These are phyloP conservation scores for Biscutella laevigata DNA, from an alignment of 441 rosid genomes.

Conservation along the genomic window DNA sequence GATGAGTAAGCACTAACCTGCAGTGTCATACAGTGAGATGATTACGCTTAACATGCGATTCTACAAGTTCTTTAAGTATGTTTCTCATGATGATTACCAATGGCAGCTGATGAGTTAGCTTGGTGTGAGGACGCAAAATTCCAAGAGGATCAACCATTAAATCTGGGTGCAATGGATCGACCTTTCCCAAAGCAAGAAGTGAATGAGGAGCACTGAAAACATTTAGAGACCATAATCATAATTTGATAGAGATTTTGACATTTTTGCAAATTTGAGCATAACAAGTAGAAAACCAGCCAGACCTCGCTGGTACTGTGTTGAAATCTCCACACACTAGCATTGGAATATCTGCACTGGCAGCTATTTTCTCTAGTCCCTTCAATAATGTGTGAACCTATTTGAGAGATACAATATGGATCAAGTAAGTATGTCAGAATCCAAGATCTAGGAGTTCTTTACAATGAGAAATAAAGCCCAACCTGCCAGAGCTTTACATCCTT, in stretches of 20 bases:
- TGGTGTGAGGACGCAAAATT: conserved; percentile 67
- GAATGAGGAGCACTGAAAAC: conserved; percentile 68
- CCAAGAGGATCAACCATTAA: conserved; percentile 66
- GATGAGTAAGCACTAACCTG: conserved; percentile 94
- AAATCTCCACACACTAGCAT: conserved; percentile 50
- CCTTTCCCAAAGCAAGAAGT: conserved; percentile 82
- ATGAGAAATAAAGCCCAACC: conserved; percentile 33
- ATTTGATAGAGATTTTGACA: conserved; percentile 5
- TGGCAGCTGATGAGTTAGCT: conserved; percentile 76
- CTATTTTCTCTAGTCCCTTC: conserved; percentile 87
- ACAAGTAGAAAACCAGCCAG: too few species aligned
- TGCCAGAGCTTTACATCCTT: conserved; percentile 41
- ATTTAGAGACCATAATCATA: background rate
- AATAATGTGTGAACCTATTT: conserved; percentile 72
- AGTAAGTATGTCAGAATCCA: conserved; percentile 5
- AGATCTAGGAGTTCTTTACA: background rate
- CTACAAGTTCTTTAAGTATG: background rate
- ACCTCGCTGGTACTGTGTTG: conserved; percentile 76
- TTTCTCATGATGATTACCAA: conserved; percentile 60
- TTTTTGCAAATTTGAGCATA: background rate
- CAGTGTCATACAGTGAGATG: conserved; percentile 5
- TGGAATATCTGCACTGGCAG: conserved; percentile 66
- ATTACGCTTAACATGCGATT: background rate
- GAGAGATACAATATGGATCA: conserved; percentile 4
- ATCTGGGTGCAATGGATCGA: conserved; percentile 69